Evolutionary conservation across 768 basidiomycete genomes (phyloP), one percentile per base, ranked within the genome.

Genomic region (Paxillus involutus): DNA sequence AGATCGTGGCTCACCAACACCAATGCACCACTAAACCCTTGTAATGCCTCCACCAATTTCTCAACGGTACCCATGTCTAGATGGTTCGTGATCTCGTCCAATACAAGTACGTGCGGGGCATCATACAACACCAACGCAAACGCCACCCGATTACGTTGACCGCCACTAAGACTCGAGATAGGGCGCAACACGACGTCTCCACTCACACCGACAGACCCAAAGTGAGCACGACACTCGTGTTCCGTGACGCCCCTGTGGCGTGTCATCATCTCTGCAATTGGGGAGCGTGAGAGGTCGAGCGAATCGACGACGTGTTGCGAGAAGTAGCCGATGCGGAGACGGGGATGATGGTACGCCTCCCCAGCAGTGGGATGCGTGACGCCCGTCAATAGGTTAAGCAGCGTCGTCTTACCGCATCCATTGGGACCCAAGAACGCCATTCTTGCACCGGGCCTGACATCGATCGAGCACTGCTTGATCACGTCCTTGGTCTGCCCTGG

Each of bases 21-120:
- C 30, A 88, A 62, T 1, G 79, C 84, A 1, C 87, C 86, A 26
- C 67, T 69, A 59, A 77, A 88, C 13, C 63, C 66, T 45, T 73
- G 73, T 40, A 88, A 70, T 8, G 81, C 78, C 19, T 72, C 69
- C 0, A 81, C 79, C 2, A 89, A 69, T 0, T 80, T 81, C 53
- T 76, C 68, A 32, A 87, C 81, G 3, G 84, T 86, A 24, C 79
- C 76, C 40, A 77, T 73, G 64, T 89, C 86, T 41, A 89, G 68
- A 69, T 89, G 87, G n/a, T 86, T 77, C 12, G 86, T 85, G 5
- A 85, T 80, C 64, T 89, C 87, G 58, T 82, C 80, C 21, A 82
- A 68, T 7, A 81, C 66, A 32, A 85, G 70, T 5, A 85, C 72
- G 56, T 82, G 77, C 6, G 86, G 85, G 3, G 78, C 63, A 19